Percentiles rank a stretch among this genome's conserved stretches.
Conservation (phyloP, 495 filamentous ascomycete species). For the Neurospora hispaniola region DNA sequence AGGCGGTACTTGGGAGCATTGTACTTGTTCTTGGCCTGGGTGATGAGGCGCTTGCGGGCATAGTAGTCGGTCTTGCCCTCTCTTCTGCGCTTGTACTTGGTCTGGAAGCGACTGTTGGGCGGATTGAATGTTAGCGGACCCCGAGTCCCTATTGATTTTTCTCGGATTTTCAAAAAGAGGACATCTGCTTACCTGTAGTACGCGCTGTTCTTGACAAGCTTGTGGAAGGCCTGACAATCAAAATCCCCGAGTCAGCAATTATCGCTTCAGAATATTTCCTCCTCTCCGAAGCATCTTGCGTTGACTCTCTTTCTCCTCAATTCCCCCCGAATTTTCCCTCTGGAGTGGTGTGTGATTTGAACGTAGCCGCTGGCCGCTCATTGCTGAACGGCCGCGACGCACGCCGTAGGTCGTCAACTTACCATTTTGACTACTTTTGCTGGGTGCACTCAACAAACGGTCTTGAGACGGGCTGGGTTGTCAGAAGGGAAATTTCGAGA, state of each 20-base stretch:
- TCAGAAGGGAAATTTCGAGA: constrained; percentile 18
- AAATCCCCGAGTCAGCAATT: constrained; percentile 90
- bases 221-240: constrained; percentile 72
- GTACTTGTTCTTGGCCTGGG: constrained; percentile 99
- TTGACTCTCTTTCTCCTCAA: constrained; percentile 48
- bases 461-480: constrained; percentile 24
- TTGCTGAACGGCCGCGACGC: not conserved
- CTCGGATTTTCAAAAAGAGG: not conserved
- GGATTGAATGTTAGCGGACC: constrained; percentile 10
- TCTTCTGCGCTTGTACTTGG: constrained; percentile 97
- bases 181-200: constrained; percentile 77
- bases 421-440: constrained; percentile 49
- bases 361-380: not conserved
- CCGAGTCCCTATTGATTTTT: not conserved
- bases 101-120: constrained; percentile 79
- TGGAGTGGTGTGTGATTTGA: constrained; percentile 1
- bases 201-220: constrained; percentile 88
- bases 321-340: not conserved
- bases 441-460: constrained; percentile 18
- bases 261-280: constrained; percentile 71
- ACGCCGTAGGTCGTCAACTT: constrained; percentile 26
- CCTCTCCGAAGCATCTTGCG: constrained; percentile 93
- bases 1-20: constrained; percentile 98
- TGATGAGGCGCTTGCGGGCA: constrained; percentile 97
- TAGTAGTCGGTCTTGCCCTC: constrained; percentile 99